phyloP scores from a whole-genome alignment of 495 filamentous ascomycete genomes.

The Aspergillus nanangensis region DNA sequence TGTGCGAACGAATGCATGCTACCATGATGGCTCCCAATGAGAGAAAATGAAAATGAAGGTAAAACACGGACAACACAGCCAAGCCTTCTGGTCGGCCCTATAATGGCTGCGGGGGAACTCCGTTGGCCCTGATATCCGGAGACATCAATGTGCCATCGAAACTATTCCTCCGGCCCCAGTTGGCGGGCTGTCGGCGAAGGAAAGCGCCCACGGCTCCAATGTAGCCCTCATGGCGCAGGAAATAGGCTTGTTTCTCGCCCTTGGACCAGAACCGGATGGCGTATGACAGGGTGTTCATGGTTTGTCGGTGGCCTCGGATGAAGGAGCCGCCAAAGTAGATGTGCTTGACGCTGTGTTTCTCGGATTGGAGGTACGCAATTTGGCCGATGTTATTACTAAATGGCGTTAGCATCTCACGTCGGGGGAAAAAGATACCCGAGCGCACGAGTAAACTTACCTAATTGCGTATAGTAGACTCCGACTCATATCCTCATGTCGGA shows the following conservation, averaged over 20 bases:
- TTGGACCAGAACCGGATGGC: slow-evolving; percentile 97
- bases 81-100: too few species aligned
- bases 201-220: slow-evolving; percentile 96
- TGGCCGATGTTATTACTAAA: slow-evolving; percentile 93
- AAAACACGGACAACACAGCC: not conserved
- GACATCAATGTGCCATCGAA: slow-evolving; percentile 44
- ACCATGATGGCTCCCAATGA: too few species aligned
- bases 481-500: slow-evolving; percentile 63
- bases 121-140: slow-evolving; percentile 21
- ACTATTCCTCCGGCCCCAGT: slow-evolving; percentile 87
- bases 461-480: slow-evolving; percentile 77
- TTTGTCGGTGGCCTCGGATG: slow-evolving; percentile 93
- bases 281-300: slow-evolving; percentile 93
- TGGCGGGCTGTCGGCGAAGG: slow-evolving; percentile 79
- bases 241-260: slow-evolving; percentile 91
- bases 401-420: slow-evolving; percentile 14
- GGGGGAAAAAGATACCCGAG: not conserved
- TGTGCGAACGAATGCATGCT: too few species aligned
- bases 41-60: too few species aligned
- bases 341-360: slow-evolving; percentile 82
- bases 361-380: slow-evolving; percentile 91
- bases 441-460: slow-evolving; percentile 39
- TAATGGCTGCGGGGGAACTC: too few species aligned
- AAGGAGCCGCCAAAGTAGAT: slow-evolving; percentile 98
- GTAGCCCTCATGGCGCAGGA: slow-evolving; percentile 93